phyloP scores from a whole-genome alignment of 1,139 yeast species.

The Meyerozyma sp. region DNA sequence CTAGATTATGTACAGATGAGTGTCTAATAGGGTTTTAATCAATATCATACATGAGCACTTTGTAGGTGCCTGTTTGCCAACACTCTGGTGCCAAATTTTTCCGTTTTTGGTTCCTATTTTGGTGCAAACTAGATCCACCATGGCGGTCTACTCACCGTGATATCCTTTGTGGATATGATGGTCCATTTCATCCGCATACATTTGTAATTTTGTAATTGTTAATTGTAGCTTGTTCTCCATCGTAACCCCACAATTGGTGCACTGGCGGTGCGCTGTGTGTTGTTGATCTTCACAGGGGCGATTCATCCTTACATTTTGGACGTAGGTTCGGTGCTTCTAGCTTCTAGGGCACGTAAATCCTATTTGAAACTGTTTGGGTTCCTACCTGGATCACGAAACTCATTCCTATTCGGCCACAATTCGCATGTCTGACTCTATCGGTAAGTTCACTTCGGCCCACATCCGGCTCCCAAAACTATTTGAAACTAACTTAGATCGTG shows the following conservation, averaged over 20 bases:
- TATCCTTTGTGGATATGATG: conserved; percentile 42
- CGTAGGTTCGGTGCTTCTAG: too few species aligned
- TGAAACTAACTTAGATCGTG: conserved; percentile 51
- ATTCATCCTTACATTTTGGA: neutral
- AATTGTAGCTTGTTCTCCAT: neutral
- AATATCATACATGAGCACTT: conserved; percentile 12
- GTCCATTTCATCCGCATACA: conserved; percentile 62
- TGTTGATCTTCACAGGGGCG: neutral
- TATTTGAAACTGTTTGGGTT: neutral
- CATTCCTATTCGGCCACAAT: conserved; percentile 1
- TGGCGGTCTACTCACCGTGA: conserved; percentile 72
- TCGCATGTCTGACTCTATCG: conserved; percentile 15
- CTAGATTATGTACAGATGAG: conserved; percentile 45
- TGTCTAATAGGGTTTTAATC: conserved; percentile 30
- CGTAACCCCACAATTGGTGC: conserved; percentile 2
- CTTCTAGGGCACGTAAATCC: conserved; percentile 3
- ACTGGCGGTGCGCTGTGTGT: neutral
- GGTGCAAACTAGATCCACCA: conserved; percentile 82
- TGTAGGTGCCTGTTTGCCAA: conserved; percentile 59
- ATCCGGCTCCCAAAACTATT: neutral
- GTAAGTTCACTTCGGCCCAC: conserved; percentile 6
- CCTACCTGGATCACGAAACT: neutral
- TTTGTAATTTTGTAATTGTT: neutral
- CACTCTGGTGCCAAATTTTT: conserved; percentile 85
- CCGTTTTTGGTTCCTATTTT: conserved; percentile 85